These are phyloP conservation scores for Prunus yedoensis DNA, from an alignment of 331 rosid genomes.

Conservation along the genomic window DNA sequence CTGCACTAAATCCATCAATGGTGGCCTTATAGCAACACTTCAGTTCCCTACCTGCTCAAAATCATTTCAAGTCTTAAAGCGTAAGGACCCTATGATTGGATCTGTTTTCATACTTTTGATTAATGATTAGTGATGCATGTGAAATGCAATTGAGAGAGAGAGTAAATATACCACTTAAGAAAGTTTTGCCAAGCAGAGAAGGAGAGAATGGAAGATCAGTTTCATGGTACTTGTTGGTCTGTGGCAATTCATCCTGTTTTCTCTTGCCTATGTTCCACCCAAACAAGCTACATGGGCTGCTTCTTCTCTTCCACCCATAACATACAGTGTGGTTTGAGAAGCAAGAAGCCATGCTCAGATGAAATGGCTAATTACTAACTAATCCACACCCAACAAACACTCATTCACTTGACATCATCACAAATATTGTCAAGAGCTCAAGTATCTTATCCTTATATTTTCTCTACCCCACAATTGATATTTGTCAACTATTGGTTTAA, in stretches of 20 bases:
- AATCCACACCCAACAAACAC: slow-evolving; percentile 4
- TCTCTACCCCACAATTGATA: slow-evolving; percentile 6
- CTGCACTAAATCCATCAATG: slow-evolving; percentile 75
- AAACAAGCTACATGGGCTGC: slow-evolving; percentile 49
- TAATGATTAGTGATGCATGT: background rate
- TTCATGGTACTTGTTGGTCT: slow-evolving; percentile 62
- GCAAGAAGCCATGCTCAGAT: slow-evolving; percentile 47
- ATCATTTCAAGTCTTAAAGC: background rate
- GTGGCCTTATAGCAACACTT: slow-evolving; percentile 88
- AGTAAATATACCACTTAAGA: slow-evolving; percentile 50
- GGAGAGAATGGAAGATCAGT: slow-evolving; percentile 72
- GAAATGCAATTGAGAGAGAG: background rate
- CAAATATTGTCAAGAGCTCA: background rate
- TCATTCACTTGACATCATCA: background rate
- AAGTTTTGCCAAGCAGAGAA: slow-evolving; percentile 63
- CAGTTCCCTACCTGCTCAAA: slow-evolving; percentile 74
- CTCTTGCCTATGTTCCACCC: slow-evolving; percentile 68
- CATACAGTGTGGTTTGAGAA: slow-evolving; percentile 35
- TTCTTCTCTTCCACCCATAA: slow-evolving; percentile 35
- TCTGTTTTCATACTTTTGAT: slow-evolving; percentile 13
- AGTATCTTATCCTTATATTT: slow-evolving; percentile 17
- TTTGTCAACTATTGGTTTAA: background rate
- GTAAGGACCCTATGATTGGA: background rate
- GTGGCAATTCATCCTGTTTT: slow-evolving; percentile 42
- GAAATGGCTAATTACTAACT: background rate